A percentile compares a stretch with the other conserved stretches of the same genome.
Conservation (phyloP, 805 yeast species). For the Isabelozyma pseudorhagii region DNA sequence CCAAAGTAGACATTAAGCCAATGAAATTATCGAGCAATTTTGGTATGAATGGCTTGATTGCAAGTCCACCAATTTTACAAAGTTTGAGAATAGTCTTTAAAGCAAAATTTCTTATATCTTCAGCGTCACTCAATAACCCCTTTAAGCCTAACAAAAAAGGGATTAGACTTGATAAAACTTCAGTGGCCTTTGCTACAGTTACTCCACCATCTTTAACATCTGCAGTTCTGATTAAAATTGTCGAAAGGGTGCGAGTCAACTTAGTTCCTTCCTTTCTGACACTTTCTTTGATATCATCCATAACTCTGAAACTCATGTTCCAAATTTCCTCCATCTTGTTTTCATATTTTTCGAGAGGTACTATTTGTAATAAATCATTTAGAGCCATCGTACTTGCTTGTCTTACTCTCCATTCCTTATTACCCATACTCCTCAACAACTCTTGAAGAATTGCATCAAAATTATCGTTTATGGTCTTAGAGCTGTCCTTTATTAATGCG, state of each 20-base stretch:
- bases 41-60: slow-evolving; percentile 67
- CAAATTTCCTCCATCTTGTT: slow-evolving; percentile 63
- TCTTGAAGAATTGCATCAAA: slow-evolving; percentile 62
- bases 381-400: slow-evolving; percentile 80
- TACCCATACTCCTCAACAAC: slow-evolving; percentile 64
- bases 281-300: slow-evolving; percentile 94
- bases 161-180: slow-evolving; percentile 54
- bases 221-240: slow-evolving; percentile 56
- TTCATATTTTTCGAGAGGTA: slow-evolving; percentile 52
- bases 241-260: slow-evolving; percentile 64
- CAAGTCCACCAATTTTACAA: slow-evolving; percentile 58
- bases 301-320: slow-evolving; percentile 81
- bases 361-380: slow-evolving; percentile 64
- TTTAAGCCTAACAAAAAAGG: slow-evolving; percentile 78
- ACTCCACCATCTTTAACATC: slow-evolving; percentile 40
- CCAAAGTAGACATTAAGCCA: slow-evolving; percentile 75
- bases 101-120: slow-evolving; percentile 76
- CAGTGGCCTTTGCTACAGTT: slow-evolving; percentile 38
- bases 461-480: slow-evolving; percentile 50
- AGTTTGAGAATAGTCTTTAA: slow-evolving; percentile 70
- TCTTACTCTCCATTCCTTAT: slow-evolving; percentile 88
- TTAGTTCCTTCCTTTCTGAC: slow-evolving; percentile 78
- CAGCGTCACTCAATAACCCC: slow-evolving; percentile 82
- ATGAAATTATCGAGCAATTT: slow-evolving; percentile 66
- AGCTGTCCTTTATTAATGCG: slow-evolving; percentile 58